These are phyloP conservation scores for Tilletia setariae DNA, from an alignment of 1,284 basidiomycete genomes.

Conservation along the genomic window DNA sequence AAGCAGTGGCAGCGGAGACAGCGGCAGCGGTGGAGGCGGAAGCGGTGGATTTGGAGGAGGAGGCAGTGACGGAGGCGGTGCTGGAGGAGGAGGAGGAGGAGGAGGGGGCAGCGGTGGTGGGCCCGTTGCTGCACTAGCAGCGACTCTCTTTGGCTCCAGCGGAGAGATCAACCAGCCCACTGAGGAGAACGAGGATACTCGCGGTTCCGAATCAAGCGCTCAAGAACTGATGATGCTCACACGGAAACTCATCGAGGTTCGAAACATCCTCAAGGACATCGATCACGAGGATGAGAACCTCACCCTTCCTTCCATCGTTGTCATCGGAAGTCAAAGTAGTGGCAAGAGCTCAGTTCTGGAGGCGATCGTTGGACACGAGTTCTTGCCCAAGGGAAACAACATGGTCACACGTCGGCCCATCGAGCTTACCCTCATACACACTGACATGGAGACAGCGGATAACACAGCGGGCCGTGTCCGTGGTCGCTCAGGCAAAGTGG, in stretches of 20 bases:
- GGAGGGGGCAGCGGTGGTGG: conserved; percentile 20
- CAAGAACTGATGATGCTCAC: conserved; percentile 79
- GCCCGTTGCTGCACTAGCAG: conserved; percentile 20
- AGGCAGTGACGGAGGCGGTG: not conserved
- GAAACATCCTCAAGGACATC: conserved; percentile 85
- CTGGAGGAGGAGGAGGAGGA: conserved; percentile 14
- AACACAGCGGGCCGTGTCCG: not conserved
- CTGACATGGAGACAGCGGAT: conserved; percentile 57
- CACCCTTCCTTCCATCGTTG: conserved; percentile 93
- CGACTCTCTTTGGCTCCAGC: conserved; percentile 15
- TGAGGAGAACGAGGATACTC: conserved; percentile 18
- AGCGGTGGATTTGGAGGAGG: conserved; percentile 5
- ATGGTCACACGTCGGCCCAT: conserved; percentile 99
- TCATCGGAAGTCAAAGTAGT: conserved; percentile 95
- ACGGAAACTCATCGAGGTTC: conserved; percentile 90
- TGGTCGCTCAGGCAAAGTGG: conserved; percentile 22
- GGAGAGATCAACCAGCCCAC: conserved; percentile 17
- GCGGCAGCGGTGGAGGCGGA: conserved; percentile 14
- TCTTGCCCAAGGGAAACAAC: conserved; percentile 96
- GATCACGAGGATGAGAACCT: conserved; percentile 79
- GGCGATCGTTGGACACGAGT: conserved; percentile 95
- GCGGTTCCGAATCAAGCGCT: conserved; percentile 23
- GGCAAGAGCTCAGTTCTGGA: conserved; percentile 97
- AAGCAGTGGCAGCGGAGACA: conserved; percentile 4
- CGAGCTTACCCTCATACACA: conserved; percentile 93